phyloP scores from a whole-genome alignment of 148 eudicot species.

The Spergularia marina region DNA sequence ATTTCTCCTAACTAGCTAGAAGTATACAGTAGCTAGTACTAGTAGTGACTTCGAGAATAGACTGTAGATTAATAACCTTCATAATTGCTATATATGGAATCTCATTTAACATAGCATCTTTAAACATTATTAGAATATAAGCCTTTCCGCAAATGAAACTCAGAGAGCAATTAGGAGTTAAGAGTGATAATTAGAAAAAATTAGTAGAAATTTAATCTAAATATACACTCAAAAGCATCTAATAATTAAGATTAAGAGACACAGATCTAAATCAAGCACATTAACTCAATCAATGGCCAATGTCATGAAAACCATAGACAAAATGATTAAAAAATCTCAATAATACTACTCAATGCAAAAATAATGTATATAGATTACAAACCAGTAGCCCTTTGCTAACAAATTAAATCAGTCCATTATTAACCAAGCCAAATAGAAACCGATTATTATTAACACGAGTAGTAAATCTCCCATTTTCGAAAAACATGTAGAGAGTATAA shows the following conservation, averaged over 20 bases:
- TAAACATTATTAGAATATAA: conserved; percentile 13
- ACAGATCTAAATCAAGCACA: conserved; percentile 24
- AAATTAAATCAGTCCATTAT: too few species aligned
- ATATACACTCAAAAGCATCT: conserved; percentile 14
- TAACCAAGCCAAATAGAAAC: too few species aligned
- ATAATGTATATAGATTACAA: too few species aligned
- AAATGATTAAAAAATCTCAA: not conserved
- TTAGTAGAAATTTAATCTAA: conserved; percentile 12
- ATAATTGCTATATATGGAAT: not conserved
- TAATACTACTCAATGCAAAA: too few species aligned
- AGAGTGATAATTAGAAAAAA: conserved; percentile 15
- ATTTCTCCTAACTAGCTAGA: too few species aligned
- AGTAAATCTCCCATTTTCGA: too few species aligned
- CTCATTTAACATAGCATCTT: conserved; percentile 13
- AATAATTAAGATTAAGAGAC: conserved; percentile 16
- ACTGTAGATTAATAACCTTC: conserved; percentile 1
- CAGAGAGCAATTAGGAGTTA: not conserved
- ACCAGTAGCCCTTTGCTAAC: too few species aligned
- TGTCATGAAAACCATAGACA: conserved; percentile 22
- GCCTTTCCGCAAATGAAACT: conserved; percentile 8
- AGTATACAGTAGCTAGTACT: too few species aligned
- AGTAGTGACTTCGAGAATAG: not conserved
- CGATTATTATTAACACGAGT: too few species aligned
- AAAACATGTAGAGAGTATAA: too few species aligned
- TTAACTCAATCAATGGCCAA: conserved; percentile 21